Evolutionary conservation across 2,329 filamentous ascomycete species (phyloP).

Genomic region (Pseudogymnoascus sp.): DNA sequence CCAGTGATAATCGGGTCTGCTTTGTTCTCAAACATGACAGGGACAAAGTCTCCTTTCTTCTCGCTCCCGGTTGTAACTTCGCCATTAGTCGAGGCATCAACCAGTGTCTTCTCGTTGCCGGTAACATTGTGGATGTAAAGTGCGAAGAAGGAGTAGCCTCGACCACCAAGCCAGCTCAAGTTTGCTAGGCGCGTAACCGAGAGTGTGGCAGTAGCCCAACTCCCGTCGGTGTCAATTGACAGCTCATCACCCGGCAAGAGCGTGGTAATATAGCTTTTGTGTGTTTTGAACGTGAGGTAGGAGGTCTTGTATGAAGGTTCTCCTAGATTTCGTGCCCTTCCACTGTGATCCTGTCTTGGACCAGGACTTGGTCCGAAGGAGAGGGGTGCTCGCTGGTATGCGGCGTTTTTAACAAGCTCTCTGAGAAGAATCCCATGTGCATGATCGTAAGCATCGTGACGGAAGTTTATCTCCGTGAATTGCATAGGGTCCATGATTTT

Average conservation of each 20-base stretch:
- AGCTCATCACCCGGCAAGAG: conserved; percentile 1
- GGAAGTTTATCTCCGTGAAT: conserved; percentile 36
- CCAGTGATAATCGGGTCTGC: conserved; percentile 51
- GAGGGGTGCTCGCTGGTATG: conserved; percentile 35
- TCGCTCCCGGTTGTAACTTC: conserved; percentile 29
- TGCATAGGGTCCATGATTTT: conserved; percentile 34
- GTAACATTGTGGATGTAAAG: conserved; percentile 52
- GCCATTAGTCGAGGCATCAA: conserved; percentile 39
- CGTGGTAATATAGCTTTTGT: conserved; percentile 6
- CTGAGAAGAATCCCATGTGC: conserved; percentile 33
- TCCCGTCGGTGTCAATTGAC: conserved; percentile 17
- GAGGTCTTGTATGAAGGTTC: conserved; percentile 25
- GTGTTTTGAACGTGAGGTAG: conserved; percentile 24
- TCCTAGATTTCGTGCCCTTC: background rate
- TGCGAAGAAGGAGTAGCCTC: conserved; percentile 48
- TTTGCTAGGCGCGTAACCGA: conserved; percentile 36
- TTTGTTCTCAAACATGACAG: conserved; percentile 45
- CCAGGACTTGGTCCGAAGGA: conserved; percentile 24
- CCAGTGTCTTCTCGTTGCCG: conserved; percentile 35
- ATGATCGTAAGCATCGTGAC: conserved; percentile 44
- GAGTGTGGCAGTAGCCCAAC: conserved; percentile 29
- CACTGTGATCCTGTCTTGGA: conserved; percentile 1
- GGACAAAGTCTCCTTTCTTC: conserved; percentile 40
- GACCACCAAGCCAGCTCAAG: conserved; percentile 53
- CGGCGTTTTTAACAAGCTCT: conserved; percentile 21